Conservation (phyloP, 2,329 filamentous ascomycete species). For the Chrysoporthe austroafricana region DNA sequence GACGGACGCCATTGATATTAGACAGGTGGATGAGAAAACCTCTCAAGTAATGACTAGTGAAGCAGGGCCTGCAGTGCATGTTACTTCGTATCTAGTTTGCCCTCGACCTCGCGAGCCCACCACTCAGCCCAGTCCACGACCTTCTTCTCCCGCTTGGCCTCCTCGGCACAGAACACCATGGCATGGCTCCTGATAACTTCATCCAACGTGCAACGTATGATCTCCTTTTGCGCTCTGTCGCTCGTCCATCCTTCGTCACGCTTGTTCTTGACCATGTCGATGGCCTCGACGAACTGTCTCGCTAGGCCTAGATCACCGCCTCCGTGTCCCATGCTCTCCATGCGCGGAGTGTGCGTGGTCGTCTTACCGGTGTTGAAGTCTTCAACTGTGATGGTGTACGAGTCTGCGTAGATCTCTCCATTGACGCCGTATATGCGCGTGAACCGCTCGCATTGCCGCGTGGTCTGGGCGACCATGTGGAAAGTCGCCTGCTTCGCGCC, state of each 20-base stretch:
- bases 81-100: conserved; percentile 25
- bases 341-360: conserved; percentile 61
- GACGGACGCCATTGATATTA: not conserved
- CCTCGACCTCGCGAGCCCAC: conserved; percentile 66
- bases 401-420: conserved; percentile 88
- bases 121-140: conserved; percentile 77
- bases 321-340: conserved; percentile 66
- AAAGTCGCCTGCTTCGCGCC: conserved; percentile 84
- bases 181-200: conserved; percentile 90
- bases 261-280: conserved; percentile 76
- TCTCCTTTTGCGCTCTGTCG: conserved; percentile 71
- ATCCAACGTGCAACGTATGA: conserved; percentile 81
- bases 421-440: conserved; percentile 83
- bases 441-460: conserved; percentile 83
- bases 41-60: not conserved
- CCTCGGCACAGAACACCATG: conserved; percentile 91
- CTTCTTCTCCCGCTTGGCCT: conserved; percentile 71
- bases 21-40: not conserved
- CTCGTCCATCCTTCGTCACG: conserved; percentile 71
- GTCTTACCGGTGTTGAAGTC: conserved; percentile 66
- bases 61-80: not conserved
- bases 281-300: conserved; percentile 80
- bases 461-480: conserved; percentile 92
- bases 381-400: conserved; percentile 73
- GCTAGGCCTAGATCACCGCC: conserved; percentile 82